Percentiles rank a stretch among this genome's conserved stretches.
phyloP scores from a whole-genome alignment of 1,284 basidiomycete genomes.

The Cutaneotrichosporon mucoides region DNA sequence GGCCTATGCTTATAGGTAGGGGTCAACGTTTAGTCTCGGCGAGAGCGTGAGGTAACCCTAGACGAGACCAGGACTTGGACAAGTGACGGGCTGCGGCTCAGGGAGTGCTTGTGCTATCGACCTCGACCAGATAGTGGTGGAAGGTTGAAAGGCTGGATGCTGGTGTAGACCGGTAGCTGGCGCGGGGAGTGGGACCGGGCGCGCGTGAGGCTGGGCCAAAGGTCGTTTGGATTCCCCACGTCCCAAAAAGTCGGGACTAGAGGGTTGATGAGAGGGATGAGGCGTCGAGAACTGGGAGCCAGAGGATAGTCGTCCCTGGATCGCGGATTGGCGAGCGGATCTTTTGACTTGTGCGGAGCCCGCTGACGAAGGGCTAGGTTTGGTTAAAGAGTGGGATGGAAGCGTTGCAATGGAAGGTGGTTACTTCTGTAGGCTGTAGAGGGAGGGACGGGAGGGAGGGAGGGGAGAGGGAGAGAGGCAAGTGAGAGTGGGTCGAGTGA shows the following conservation, averaged over 20 bases:
- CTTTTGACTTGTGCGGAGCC: not conserved
- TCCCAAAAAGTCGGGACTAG: not conserved
- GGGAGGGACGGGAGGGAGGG: not conserved
- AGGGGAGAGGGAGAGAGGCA: not conserved
- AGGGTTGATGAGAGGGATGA: not conserved
- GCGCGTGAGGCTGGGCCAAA: not conserved
- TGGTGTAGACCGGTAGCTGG: too few species aligned
- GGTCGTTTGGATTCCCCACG: not conserved
- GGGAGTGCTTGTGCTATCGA: not conserved
- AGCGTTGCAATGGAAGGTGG: not conserved
- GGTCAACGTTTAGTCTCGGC: slow-evolving; percentile 1
- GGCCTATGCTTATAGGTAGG: slow-evolving; percentile 4
- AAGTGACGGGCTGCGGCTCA: not conserved
- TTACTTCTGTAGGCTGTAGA: too few species aligned
- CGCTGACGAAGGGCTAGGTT: not conserved
- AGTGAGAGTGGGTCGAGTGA: not conserved
- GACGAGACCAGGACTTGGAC: not conserved
- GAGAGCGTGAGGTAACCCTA: not conserved
- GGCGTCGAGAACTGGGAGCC: not conserved
- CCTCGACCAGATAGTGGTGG: not conserved
- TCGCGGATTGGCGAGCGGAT: not conserved
- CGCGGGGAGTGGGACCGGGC: not conserved
- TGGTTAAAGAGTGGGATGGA: not conserved
- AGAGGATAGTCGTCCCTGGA: not conserved
- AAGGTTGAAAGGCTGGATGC: not conserved